Conservation (phyloP, 2,329 filamentous ascomycete genomes). For the Aspergillus nomiae region DNA sequence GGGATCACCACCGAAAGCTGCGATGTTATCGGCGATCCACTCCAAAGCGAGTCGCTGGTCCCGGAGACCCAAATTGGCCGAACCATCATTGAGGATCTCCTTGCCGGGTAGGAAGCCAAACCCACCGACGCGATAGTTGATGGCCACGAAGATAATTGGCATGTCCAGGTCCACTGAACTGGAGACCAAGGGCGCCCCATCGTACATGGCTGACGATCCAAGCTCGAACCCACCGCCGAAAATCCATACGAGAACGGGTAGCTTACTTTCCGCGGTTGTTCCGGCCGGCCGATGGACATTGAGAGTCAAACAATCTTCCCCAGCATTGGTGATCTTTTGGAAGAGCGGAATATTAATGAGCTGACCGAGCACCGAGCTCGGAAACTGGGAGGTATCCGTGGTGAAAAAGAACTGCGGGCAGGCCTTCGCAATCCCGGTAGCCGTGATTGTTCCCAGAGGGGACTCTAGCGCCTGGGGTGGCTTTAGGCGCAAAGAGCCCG, state of each 20-base stretch:
- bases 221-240: conserved; percentile 60
- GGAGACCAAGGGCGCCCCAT: conserved; percentile 35
- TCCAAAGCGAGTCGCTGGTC: conserved; percentile 73
- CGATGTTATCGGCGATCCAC: conserved; percentile 79
- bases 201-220: conserved; percentile 50
- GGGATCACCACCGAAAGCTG: conserved; percentile 75
- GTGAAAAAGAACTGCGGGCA: conserved; percentile 74
- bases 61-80: conserved; percentile 69
- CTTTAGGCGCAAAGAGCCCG: conserved; percentile 66
- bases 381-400: conserved; percentile 43
- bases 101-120: conserved; percentile 74
- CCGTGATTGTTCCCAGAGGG: conserved; percentile 62
- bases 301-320: conserved; percentile 67
- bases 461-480: conserved; percentile 64
- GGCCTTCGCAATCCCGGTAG: conserved; percentile 58
- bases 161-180: conserved; percentile 53
- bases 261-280: conserved; percentile 55
- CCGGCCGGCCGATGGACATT: conserved; percentile 62
- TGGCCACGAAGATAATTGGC: conserved; percentile 72
- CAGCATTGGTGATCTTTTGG: conserved; percentile 55
- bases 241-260: conserved; percentile 72
- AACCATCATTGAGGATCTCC: conserved; percentile 67
- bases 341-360: conserved; percentile 61
- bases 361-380: conserved; percentile 51
- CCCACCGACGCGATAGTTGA: conserved; percentile 75